Conservation (phyloP, 108 stramenopile genomes). For the Epithemia pelagica region DNA sequence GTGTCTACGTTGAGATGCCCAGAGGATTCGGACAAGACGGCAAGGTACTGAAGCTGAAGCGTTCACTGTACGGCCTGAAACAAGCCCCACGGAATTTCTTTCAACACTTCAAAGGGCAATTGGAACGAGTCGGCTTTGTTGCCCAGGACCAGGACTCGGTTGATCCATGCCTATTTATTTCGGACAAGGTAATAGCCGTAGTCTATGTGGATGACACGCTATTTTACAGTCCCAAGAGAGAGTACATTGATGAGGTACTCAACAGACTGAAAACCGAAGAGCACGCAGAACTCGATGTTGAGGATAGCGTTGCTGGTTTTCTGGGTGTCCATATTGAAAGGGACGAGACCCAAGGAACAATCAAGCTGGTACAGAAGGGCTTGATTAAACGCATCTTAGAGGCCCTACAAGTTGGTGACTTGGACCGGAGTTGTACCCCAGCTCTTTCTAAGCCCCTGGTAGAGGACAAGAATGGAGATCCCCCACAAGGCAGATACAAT, state of each 20-base stretch:
- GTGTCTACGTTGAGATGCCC: constrained; percentile 44
- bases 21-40: constrained; percentile 16
- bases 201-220: constrained; percentile 43
- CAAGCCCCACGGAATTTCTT: constrained; percentile 26
- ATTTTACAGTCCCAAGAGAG: constrained; percentile 13
- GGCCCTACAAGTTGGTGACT: constrained; percentile 4
- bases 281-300: constrained; percentile 9
- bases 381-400: constrained; percentile 19
- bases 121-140: constrained; percentile 15
- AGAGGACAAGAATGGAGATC: constrained; percentile 11
- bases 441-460: constrained; percentile 1
- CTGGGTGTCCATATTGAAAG: constrained; percentile 31
- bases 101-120: constrained; percentile 12
- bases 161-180: constrained; percentile 58
- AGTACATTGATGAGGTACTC: neutral
- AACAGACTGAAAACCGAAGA: neutral
- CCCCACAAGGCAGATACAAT: neutral
- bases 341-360: constrained; percentile 12
- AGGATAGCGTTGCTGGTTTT: constrained; percentile 24
- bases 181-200: constrained; percentile 23
- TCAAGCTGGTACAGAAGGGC: constrained; percentile 19
- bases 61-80: constrained; percentile 19
- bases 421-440: neutral
- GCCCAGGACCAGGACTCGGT: constrained; percentile 9
- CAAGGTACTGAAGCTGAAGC: constrained; percentile 18